phyloP scores from a whole-genome alignment of 1,284 basidiomycete species.

The Tilletia indica region DNA sequence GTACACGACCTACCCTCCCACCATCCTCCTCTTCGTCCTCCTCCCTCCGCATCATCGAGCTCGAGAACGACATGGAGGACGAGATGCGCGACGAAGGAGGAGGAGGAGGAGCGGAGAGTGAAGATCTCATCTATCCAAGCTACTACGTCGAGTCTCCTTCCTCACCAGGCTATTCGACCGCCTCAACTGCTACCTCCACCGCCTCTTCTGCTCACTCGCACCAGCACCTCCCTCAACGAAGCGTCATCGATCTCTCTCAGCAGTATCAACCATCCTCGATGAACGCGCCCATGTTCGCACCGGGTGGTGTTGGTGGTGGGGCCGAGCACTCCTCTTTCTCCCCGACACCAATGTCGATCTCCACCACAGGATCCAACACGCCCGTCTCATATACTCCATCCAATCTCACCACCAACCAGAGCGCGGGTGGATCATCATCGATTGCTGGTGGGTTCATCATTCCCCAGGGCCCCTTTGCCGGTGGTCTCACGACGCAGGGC shows the following conservation, averaged over 20 bases:
- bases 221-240: not conserved
- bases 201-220: not conserved
- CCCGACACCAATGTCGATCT: not conserved
- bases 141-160: not conserved
- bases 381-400: not conserved
- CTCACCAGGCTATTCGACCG: not conserved
- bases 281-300: too few species aligned
- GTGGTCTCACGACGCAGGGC: too few species aligned
- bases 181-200: not conserved
- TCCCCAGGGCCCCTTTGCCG: too few species aligned
- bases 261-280: too few species aligned
- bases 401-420: too few species aligned
- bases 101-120: not conserved
- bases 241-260: not conserved
- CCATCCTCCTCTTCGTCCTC: not conserved
- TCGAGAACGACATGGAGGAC: not conserved
- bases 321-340: not conserved
- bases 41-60: not conserved
- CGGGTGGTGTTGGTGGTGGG: too few species aligned
- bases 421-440: too few species aligned
- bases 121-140: constrained; percentile 1
- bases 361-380: not conserved
- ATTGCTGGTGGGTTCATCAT: too few species aligned
- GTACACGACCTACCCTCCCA: not conserved
- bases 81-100: not conserved